Base-by-base conservation (phyloP, 352 stramenopile species). In the Pythium pectinolyticum region DNA sequence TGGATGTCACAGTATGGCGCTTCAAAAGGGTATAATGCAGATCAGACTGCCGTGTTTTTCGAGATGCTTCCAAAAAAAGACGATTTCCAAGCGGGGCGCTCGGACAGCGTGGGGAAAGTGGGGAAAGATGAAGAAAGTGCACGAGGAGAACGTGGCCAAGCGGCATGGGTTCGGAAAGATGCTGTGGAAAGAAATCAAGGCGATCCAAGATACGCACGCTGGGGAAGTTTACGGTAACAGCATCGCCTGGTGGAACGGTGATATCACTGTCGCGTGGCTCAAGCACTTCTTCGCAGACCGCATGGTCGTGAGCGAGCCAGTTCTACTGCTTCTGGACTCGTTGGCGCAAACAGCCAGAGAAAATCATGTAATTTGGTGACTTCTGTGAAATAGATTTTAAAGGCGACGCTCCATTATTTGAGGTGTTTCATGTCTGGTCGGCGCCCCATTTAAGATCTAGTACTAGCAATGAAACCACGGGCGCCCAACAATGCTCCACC, bases 251-350 rank as follows among this genome's bases (percentile, higher is more conserved):
- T 74, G 67, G 73, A 68, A 59, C 34, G 53, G 17, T 15, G 30
- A 20, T 14, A 27, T 78, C 19, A 64, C 64, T 6, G 22, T 69
- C 0, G 25, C 61, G 35, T 71, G 73, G 17, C 24, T 78, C n/a
- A 19, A 40, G 25, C 73, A 63, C 40, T 66, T 70, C 28, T 78
- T 78, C 41, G 63, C 56, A 2, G 35, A 62, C 8, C 37, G 61
- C 8, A 43, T 20, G 1, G 5, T n/a, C 1, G 43, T 61, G 22
- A 60, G 32, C 37, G 55, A 72, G 0, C 63, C 62, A 20, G 40
- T 70, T 1, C 32, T 80, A 12, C 40, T 77, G 0, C 51, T 77
- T 5, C 61, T 75, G 2, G 63, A 77, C 32, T 50, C 60, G 11
- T 66, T 74, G 32, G 32, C 7, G 32, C 7, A 14, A 37, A 14